A percentile compares a stretch with the other conserved stretches of the same genome.
Evolutionary conservation across 306 rosid species (phyloP).

Genomic region (Albizia julibrissin): DNA sequence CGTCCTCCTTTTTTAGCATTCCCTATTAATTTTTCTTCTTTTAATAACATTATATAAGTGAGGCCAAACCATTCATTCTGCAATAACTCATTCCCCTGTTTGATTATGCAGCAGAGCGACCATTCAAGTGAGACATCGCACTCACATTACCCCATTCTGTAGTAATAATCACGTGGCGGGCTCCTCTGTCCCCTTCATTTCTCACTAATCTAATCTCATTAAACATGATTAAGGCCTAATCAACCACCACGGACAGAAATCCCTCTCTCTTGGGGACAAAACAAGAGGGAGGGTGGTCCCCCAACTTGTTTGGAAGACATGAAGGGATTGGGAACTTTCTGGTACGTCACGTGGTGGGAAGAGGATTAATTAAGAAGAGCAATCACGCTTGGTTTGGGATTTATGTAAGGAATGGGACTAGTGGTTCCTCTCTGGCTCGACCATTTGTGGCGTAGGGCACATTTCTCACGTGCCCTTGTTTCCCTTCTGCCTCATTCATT

Average conservation of each 20-base stretch:
- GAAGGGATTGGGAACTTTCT: conserved; percentile 3
- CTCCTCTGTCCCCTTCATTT: not conserved
- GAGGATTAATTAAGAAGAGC: conserved; percentile 34
- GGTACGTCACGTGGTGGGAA: conserved; percentile 17
- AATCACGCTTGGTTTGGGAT: conserved; percentile 28
- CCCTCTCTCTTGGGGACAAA: not conserved
- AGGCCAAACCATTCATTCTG: not conserved
- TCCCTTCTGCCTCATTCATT: not conserved
- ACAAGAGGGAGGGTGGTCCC: not conserved
- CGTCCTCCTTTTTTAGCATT: not conserved
- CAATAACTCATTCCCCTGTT: not conserved
- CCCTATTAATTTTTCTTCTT: not conserved
- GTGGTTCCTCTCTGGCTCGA: conserved; percentile 2
- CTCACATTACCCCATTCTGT: not conserved
- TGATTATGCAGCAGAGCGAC: not conserved
- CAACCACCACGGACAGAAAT: no score
- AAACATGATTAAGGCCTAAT: not conserved
- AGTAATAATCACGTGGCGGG: not conserved
- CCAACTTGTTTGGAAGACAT: not conserved
- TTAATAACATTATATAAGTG: not conserved
- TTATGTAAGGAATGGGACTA: conserved; percentile 10
- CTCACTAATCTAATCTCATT: not conserved
- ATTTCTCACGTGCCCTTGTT: conserved; percentile 39
- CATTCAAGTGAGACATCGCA: not conserved
- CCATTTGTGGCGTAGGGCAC: conserved; percentile 30